Conservation (phyloP, 257 asterid species). For the Capsicum pubescens region DNA sequence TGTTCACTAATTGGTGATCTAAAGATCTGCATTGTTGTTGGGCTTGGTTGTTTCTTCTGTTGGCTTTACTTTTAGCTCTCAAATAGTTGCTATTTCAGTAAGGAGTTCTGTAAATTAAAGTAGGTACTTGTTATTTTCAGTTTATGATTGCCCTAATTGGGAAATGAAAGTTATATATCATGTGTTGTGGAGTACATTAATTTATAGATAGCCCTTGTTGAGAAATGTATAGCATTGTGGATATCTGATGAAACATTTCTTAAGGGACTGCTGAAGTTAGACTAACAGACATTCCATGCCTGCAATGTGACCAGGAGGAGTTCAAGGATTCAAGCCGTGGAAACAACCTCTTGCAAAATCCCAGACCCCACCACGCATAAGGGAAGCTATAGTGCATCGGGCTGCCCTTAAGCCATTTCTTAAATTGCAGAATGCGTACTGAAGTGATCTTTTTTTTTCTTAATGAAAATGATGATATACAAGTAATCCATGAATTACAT, state of each 20-base stretch:
- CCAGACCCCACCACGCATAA: too few relatives aligned
- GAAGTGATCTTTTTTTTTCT: not conserved
- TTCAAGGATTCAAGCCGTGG: too few relatives aligned
- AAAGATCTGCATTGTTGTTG: constrained; percentile 42
- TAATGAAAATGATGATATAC: not conserved
- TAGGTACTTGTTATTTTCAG: not conserved
- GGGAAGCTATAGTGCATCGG: too few relatives aligned
- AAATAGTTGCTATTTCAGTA: not conserved
- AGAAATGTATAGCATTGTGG: not conserved
- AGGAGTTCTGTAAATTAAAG: not conserved
- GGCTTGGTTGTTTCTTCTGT: constrained; percentile 33
- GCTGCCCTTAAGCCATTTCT: not conserved
- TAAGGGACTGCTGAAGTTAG: not conserved
- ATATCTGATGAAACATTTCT: not conserved
- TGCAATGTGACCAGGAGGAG: too few relatives aligned
- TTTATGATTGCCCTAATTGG: not conserved
- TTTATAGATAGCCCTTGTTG: not conserved
- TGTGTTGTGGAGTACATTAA: not conserved
- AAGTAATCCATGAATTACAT: not conserved
- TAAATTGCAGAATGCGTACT: not conserved
- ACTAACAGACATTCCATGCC: not conserved
- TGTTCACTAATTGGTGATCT: constrained; percentile 29
- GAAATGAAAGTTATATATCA: not conserved
- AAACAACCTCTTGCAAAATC: too few relatives aligned
- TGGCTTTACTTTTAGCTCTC: constrained; percentile 18